Evolutionary conservation across 371 early-diverging fungal species (phyloP).

Genomic region (Rhizopus arrhizus): DNA sequence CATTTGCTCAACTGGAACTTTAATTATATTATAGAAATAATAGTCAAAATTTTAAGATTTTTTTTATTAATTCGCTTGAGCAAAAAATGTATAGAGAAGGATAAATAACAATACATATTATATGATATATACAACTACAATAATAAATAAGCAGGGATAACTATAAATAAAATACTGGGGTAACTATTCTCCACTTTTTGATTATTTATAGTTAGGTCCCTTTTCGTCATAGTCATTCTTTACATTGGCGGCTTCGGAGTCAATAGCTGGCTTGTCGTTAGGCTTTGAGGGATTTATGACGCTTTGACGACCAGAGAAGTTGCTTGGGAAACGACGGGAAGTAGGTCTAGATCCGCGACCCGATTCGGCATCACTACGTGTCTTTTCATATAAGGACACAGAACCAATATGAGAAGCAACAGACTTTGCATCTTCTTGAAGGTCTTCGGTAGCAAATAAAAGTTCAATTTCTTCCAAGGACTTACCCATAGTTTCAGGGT

Average conservation of each 20-base stretch:
- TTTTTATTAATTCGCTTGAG: neutral
- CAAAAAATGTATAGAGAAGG: neutral
- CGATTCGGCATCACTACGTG: slow-evolving; percentile 33
- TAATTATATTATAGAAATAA: no score
- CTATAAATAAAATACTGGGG: neutral
- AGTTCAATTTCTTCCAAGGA: slow-evolving; percentile 64
- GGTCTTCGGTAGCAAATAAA: slow-evolving; percentile 48
- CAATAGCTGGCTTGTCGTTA: slow-evolving; percentile 26
- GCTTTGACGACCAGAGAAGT: slow-evolving; percentile 36
- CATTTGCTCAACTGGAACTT: no score
- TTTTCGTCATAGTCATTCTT: slow-evolving; percentile 42
- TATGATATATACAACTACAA: neutral
- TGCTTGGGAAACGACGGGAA: slow-evolving; percentile 48
- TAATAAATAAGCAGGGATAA: slow-evolving; percentile 2
- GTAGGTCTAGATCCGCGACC: slow-evolving; percentile 46
- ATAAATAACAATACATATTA: no score
- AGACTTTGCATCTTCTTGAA: slow-evolving; percentile 41
- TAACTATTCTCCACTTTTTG: no score
- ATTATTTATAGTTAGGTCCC: slow-evolving; percentile 48
- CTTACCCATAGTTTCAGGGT: slow-evolving; percentile 60
- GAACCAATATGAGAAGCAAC: slow-evolving; percentile 43
- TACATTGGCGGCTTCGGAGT: slow-evolving; percentile 41
- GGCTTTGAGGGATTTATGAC: slow-evolving; percentile 14
- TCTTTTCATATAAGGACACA: slow-evolving; percentile 37
- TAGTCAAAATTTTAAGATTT: neutral